Base-by-base conservation (phyloP, 2,329 filamentous ascomycete species). In the Xylariaceae sp. region DNA sequence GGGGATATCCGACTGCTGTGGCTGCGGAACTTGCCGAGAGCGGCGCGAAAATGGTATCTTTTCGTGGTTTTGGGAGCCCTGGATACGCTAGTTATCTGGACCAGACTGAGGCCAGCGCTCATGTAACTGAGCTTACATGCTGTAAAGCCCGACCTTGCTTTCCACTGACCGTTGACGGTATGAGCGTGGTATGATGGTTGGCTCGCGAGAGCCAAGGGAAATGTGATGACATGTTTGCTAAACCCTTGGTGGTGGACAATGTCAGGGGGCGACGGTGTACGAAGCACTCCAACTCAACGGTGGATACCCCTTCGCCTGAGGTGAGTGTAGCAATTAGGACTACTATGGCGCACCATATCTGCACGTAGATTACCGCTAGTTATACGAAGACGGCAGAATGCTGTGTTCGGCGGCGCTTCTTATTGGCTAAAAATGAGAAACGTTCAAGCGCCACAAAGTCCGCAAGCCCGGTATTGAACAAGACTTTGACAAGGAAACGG, bases 131-230 rank as follows among this genome's bases (percentile, higher is more conserved):
- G 9, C 17, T 30, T 12, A 16, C 13, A 19, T 3, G 3, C 4
- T 15, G 41, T 43, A 45, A 37, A 65, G 64, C 4, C 65, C 68
- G 51, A 64, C 54, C 0, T 68, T 68, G 42, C 48, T 68, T 18
- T 66, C 65, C 9, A 65, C 66, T 12, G 68, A 68, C 42, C 65
- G 65, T 16, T 69, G 66, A 65, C 50, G 65, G 22, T 69, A 68
- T 48, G 59, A 62, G 11, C 68, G 68, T 42, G 65, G 68, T 55
- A 55, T 62, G n/a, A 68, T 66, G 3, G 60, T 69, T 47, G 65
- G 66, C 24, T 57, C 61, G 4, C 57, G 65, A 18, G 65, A 68
- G 45, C 60, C 58, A 4, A 57, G 64, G 51, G 65, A 65, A 66
- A 50, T 39, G 48, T 26, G 11, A 26, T 26, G 11, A 6, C 6